A percentile compares a stretch with the other conserved stretches of the same genome.
Conservation (phyloP, 495 filamentous ascomycete genomes). For the Astrothelium subdiscretum region DNA sequence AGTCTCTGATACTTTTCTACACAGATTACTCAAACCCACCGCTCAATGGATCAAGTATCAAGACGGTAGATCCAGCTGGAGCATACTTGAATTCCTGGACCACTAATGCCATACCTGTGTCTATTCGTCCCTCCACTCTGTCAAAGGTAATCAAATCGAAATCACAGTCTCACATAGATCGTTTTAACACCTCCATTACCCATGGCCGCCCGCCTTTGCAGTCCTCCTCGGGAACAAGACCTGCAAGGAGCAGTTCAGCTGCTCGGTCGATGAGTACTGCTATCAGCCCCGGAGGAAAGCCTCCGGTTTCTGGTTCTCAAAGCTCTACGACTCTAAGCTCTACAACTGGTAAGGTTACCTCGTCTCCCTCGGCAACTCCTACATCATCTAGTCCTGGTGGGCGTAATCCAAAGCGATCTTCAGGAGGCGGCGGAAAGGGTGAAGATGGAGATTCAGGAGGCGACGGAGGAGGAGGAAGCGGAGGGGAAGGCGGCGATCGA, state of each 20-base stretch:
- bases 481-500: not conserved
- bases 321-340: not conserved
- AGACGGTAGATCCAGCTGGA: not conserved
- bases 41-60: not conserved
- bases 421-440: not conserved
- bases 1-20: not conserved
- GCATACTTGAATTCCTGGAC: not conserved
- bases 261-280: too few species aligned
- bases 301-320: too few species aligned
- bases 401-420: not conserved
- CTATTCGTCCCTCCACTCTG: not conserved
- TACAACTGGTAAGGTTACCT: too few species aligned
- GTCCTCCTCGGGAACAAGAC: not conserved
- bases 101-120: not conserved
- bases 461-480: too few species aligned
- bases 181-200: not conserved
- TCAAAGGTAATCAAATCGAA: not conserved
- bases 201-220: not conserved
- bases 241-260: too few species aligned
- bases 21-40: not conserved
- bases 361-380: not conserved
- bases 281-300: not conserved
- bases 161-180: not conserved
- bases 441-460: too few species aligned
- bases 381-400: not conserved